phyloP scores from a whole-genome alignment of 768 basidiomycete species.

The Lentinula aciculospora region DNA sequence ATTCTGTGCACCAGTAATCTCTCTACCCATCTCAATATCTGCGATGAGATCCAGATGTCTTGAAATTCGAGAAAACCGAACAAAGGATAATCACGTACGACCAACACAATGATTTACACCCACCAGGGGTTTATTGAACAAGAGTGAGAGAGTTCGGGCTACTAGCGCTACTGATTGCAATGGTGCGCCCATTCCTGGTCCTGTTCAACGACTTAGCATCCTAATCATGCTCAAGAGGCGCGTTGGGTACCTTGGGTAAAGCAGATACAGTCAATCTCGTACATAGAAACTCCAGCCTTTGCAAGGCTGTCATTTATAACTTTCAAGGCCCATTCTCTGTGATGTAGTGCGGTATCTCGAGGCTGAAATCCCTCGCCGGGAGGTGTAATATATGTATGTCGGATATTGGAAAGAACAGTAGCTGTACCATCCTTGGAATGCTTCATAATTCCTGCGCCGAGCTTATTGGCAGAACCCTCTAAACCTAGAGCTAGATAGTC shows the following conservation, averaged over 20 bases:
- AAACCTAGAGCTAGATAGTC: conserved; percentile 88
- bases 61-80: neutral
- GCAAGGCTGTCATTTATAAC: conserved; percentile 75
- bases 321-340: conserved; percentile 85
- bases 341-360: conserved; percentile 91
- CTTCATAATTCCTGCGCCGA: conserved; percentile 89
- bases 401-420: conserved; percentile 81
- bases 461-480: conserved; percentile 97
- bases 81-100: conserved; percentile 50
- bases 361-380: conserved; percentile 98
- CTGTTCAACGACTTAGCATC: conserved; percentile 31
- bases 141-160: conserved; percentile 81
- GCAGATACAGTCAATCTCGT: conserved; percentile 90
- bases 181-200: conserved; percentile 99
- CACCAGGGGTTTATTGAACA: conserved; percentile 88
- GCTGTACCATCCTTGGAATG: conserved; percentile 72
- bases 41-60: neutral
- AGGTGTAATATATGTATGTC: conserved; percentile 99
- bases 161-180: conserved; percentile 92
- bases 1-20: conserved; percentile 90
- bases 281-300: conserved; percentile 62
- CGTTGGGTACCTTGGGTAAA: conserved; percentile 80
- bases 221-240: neutral
- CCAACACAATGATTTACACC: conserved; percentile 99
- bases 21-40: conserved; percentile 99